Conservation (phyloP, 2,329 filamentous ascomycete species). For the Aspergillus texensis region DNA sequence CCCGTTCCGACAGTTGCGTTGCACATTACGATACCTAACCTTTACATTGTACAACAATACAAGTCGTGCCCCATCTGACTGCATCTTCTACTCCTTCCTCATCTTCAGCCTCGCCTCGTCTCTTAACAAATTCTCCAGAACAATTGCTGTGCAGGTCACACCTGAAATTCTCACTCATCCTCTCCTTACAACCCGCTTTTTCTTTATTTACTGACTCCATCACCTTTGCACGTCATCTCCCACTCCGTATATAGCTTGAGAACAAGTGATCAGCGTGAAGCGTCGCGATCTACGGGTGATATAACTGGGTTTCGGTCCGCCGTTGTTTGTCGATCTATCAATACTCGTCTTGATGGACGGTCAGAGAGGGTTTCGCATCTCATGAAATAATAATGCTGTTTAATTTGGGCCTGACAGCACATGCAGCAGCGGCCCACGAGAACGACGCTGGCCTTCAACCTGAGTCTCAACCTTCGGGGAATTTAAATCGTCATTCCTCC, state of each 20-base stretch:
- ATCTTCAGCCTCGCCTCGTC: not conserved
- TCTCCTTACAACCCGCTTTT: not conserved
- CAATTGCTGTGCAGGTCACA: slow-evolving; percentile 2
- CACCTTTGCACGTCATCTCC: not conserved
- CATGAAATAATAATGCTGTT: slow-evolving; percentile 40
- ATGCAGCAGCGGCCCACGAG: slow-evolving; percentile 46
- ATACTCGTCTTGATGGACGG: slow-evolving; percentile 17
- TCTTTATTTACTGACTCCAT: not conserved
- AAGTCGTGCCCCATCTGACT: not conserved
- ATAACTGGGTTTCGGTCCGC: not conserved
- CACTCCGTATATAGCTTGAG: not conserved
- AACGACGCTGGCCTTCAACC: slow-evolving; percentile 34
- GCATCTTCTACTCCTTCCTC: not conserved
- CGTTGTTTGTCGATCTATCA: slow-evolving; percentile 13
- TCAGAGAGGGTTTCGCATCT: slow-evolving; percentile 15
- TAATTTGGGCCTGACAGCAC: slow-evolving; percentile 47
- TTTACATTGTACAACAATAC: not conserved
- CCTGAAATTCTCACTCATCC: not conserved
- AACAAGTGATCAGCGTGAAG: not conserved
- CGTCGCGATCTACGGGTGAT: not conserved
- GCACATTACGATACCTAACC: not conserved
- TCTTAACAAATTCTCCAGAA: not conserved
- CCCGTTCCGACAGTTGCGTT: slow-evolving; percentile 1
- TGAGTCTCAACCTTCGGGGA: slow-evolving; percentile 22
- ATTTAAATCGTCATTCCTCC: slow-evolving; percentile 19